Evolutionary conservation across 169 alveolate genomes (phyloP).

Genomic region (Plasmodium relictum): DNA sequence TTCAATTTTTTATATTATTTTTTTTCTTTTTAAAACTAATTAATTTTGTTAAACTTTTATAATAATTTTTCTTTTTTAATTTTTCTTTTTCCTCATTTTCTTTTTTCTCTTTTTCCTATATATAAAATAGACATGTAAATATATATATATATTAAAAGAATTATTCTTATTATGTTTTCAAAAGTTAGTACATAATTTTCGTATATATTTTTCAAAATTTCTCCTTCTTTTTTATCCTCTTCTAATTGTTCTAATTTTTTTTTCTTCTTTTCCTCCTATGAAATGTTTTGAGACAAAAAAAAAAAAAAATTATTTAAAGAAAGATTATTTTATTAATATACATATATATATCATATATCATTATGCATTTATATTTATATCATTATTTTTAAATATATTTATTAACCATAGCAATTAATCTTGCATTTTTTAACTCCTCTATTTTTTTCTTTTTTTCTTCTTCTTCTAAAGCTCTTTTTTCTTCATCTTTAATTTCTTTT

Average conservation of each 20-base stretch:
- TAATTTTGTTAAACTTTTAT: conserved; percentile 67
- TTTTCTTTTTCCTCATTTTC: conserved; percentile 45
- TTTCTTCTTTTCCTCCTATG: conserved; percentile 44
- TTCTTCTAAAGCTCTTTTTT: conserved; percentile 49
- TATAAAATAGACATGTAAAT: neutral
- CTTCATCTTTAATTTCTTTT: conserved; percentile 45
- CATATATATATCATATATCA: neutral
- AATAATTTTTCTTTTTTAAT: conserved; percentile 59
- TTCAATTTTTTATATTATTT: conserved; percentile 20
- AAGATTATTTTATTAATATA: neutral
- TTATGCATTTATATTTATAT: neutral
- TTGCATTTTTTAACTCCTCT: conserved; percentile 61
- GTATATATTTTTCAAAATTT: conserved; percentile 34
- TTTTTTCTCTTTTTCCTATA: conserved; percentile 61
- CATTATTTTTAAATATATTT: neutral
- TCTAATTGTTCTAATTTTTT: conserved; percentile 35
- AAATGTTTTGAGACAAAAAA: neutral
- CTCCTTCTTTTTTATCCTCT: conserved; percentile 47
- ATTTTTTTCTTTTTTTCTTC: conserved; percentile 52
- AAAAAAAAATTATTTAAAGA: neutral
- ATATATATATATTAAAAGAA: neutral
- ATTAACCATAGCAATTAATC: conserved; percentile 67
- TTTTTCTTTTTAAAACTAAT: conserved; percentile 49
- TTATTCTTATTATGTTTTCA: neutral
- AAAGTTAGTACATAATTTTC: conserved; percentile 32